Evolutionary conservation across 2,329 filamentous ascomycete species (phyloP).

Genomic region (Stagonosporopsis rhizophila): DNA sequence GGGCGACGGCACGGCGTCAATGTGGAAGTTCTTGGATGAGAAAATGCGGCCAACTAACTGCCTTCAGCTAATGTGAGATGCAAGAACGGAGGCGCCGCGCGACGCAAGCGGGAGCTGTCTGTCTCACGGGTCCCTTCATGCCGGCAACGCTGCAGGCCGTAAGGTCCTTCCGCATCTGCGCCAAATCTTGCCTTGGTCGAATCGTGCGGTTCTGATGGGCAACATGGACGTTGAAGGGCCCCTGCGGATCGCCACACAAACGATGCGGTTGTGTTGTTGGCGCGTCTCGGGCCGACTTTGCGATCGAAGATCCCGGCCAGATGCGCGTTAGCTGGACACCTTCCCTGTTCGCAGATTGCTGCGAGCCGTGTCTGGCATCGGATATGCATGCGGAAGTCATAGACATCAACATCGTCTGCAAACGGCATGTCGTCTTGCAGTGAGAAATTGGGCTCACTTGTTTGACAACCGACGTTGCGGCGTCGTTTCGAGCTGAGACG

Average conservation of each 20-base stretch:
- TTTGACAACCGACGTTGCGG: not conserved
- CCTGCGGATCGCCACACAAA: constrained; percentile 12
- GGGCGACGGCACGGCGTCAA: constrained; percentile 1
- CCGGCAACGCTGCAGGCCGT: not conserved
- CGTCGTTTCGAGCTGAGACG: constrained; percentile 14
- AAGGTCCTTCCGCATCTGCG: not conserved
- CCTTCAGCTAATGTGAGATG: constrained; percentile 1
- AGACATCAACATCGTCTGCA: not conserved
- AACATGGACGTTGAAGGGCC: constrained; percentile 4
- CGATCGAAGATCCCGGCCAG: constrained; percentile 10
- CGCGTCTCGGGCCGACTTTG: constrained; percentile 9
- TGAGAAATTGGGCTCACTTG: not conserved
- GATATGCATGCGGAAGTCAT: not conserved
- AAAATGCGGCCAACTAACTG: constrained; percentile 1
- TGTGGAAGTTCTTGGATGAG: not conserved
- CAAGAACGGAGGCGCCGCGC: constrained; percentile 7
- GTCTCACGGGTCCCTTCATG: not conserved
- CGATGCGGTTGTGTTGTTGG: constrained; percentile 1
- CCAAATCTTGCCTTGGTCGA: not conserved
- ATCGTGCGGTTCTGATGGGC: not conserved
- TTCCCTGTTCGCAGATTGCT: constrained; percentile 15
- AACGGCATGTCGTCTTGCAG: not conserved
- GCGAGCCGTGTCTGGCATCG: constrained; percentile 5
- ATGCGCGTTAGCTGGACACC: constrained; percentile 3
- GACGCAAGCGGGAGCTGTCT: constrained; percentile 1